These are phyloP conservation scores for Panicum virgatum DNA, from an alignment of 202 grass and related monocot genomes.

Conservation along the genomic window DNA sequence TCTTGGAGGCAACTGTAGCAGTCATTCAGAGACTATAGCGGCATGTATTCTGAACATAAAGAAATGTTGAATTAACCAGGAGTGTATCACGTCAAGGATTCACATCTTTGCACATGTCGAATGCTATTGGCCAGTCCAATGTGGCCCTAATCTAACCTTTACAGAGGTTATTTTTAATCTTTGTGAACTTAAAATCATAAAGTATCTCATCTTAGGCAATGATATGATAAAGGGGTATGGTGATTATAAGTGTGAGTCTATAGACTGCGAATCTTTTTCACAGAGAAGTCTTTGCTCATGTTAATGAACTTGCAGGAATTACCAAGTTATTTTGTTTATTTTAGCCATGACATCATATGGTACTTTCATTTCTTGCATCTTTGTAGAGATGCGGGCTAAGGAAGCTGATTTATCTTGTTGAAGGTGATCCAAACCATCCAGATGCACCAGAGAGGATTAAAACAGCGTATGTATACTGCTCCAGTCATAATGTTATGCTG, in stretches of 20 bases:
- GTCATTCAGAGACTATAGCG: background rate
- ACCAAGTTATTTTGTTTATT: conserved; percentile 19
- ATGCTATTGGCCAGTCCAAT: conserved; percentile 10
- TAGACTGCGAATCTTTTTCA: background rate
- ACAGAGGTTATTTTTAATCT: background rate
- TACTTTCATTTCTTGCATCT: conserved; percentile 28
- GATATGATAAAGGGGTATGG: background rate
- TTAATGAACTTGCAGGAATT: background rate
- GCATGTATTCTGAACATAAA: conserved; percentile 1
- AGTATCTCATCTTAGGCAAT: conserved; percentile 8
- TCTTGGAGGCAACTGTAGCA: background rate
- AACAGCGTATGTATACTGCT: conserved; percentile 69
- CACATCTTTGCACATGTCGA: background rate
- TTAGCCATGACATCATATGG: conserved; percentile 12
- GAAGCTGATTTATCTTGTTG: conserved; percentile 92
- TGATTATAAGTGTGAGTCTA: conserved; percentile 2
- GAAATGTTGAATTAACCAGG: background rate
- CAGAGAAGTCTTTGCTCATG: background rate
- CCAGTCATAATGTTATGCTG: conserved; percentile 30
- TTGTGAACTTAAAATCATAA: conserved; percentile 21
- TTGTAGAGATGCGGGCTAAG: conserved; percentile 77
- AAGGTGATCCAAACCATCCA: conserved; percentile 75
- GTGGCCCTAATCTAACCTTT: background rate
- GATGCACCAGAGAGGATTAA: conserved; percentile 64
- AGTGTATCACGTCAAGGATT: background rate